A percentile compares a stretch with the other conserved stretches of the same genome.
Conservation (phyloP, 2,329 filamentous ascomycete genomes). For the Colletotrichum gigasporum region DNA sequence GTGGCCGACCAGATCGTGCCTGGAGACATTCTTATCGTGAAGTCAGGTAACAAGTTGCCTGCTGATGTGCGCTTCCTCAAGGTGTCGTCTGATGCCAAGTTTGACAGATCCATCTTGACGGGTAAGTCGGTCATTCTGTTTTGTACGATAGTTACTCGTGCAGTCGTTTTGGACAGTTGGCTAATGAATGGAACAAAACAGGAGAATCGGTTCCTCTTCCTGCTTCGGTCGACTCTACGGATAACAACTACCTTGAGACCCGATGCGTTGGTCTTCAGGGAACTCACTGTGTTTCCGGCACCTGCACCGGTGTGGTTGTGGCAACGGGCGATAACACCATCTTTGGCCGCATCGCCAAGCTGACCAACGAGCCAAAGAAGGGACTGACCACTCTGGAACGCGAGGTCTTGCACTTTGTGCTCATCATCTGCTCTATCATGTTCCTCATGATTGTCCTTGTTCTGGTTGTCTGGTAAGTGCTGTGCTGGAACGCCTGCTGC, state of each 20-base stretch:
- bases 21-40: conserved; percentile 75
- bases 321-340: conserved; percentile 78
- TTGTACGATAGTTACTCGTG: neutral
- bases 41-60: conserved; percentile 77
- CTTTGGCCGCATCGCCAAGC: conserved; percentile 78
- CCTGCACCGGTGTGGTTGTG: conserved; percentile 73
- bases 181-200: conserved; percentile 31
- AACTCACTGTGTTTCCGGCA: conserved; percentile 80
- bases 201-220: conserved; percentile 73
- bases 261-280: conserved; percentile 80
- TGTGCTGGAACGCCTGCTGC: conserved; percentile 55
- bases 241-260: conserved; percentile 81
- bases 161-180: too few species aligned
- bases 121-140: conserved; percentile 47
- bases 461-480: conserved; percentile 70
- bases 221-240: conserved; percentile 72
- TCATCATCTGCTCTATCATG: conserved; percentile 75
- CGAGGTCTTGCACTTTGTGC: conserved; percentile 78
- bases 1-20: conserved; percentile 72
- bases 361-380: conserved; percentile 75
- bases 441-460: conserved; percentile 71
- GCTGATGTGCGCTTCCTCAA: conserved; percentile 78
- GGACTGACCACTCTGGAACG: conserved; percentile 76
- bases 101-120: conserved; percentile 79
- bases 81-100: conserved; percentile 73